Base-by-base conservation (phyloP, 1,139 yeast species). In the Hansenula sp. region DNA sequence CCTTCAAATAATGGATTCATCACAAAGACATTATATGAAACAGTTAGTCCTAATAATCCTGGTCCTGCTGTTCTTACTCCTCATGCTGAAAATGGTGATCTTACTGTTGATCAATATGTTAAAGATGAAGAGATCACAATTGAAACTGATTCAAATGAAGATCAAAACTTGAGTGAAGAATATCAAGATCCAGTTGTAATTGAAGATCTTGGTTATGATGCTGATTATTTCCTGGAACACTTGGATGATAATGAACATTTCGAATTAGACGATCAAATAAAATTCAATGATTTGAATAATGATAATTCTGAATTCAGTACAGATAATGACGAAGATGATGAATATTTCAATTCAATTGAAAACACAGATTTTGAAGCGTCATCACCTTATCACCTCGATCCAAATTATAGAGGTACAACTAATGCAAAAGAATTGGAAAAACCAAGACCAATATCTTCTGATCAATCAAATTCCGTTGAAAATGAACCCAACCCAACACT, bases 321-420 rank as follows among this genome's bases (percentile, higher is more conserved):
- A 10, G 36, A 36, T 16, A 29, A 33, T n/a, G 41, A 40, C 4
- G 27, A 35, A 2, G 33, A 42, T n/a, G 27, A 39, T 25, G 39
- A 29, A 5, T n/a, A n/a, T n/a, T n/a, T n/a, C n/a, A n/a, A n/a
- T n/a, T n/a, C n/a, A n/a, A n/a, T 18, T 12, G 32, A 41, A 28
- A 10, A 33, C 12, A 5, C 29, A 13, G 33, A 17, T 4, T 19
- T 43, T 13, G 33, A 34, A 9, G 32, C 36, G 1, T 35, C 33
- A 2, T 48, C 53, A 2, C 53, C 53, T 10, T 50, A 50, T 24
- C 53, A 50, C 31, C 49, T 50, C 21, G 37, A 11, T 2, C 50
- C 52, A 19, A 17, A 16, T n/a, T 34, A 38, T 30, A 19, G 38
- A 24, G 44, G 38, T 4, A n/a, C n/a, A 8, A 25, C 30, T 6